Conservation (phyloP, 805 yeast species). For the Teunomyces barrocoloradensis region DNA sequence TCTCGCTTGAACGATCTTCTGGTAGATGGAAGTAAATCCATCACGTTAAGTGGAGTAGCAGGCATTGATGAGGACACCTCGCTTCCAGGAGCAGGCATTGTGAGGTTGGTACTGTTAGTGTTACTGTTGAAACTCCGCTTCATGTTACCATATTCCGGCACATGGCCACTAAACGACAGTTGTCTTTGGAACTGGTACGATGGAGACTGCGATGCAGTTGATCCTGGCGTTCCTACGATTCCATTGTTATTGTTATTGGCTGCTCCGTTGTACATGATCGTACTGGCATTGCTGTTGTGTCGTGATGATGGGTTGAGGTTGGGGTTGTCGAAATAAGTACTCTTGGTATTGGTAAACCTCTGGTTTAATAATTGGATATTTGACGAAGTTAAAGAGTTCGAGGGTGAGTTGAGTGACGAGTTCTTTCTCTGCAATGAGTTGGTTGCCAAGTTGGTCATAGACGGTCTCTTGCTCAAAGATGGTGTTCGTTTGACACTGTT, state of each 20-base stretch:
- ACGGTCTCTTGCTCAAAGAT: constrained; percentile 16
- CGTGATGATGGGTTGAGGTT: constrained; percentile 8
- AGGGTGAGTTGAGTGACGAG: constrained; percentile 6
- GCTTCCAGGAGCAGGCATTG: constrained; percentile 1
- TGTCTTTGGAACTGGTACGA: constrained; percentile 6
- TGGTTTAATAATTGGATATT: constrained; percentile 7
- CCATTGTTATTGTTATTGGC: background rate
- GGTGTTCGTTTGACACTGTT: constrained; percentile 15
- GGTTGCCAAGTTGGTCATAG: constrained; percentile 12
- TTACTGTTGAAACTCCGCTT: background rate
- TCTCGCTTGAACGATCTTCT: background rate
- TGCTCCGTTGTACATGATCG: constrained; percentile 5
- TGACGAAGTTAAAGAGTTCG: constrained; percentile 5
- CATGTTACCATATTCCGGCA: background rate
- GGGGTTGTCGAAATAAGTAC: constrained; percentile 20
- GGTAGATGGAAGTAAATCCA: constrained; percentile 10
- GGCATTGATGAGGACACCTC: constrained; percentile 10
- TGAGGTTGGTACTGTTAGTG: background rate
- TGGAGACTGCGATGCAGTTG: constrained; percentile 8
- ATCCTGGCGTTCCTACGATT: constrained; percentile 9
- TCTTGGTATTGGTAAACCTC: constrained; percentile 10
- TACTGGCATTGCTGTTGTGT: constrained; percentile 11
- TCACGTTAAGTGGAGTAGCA: constrained; percentile 12
- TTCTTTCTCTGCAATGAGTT: constrained; percentile 9
- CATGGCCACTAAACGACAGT: constrained; percentile 4